Conservation (phyloP, 495 filamentous ascomycete species). For the Daldinia loculata region DNA sequence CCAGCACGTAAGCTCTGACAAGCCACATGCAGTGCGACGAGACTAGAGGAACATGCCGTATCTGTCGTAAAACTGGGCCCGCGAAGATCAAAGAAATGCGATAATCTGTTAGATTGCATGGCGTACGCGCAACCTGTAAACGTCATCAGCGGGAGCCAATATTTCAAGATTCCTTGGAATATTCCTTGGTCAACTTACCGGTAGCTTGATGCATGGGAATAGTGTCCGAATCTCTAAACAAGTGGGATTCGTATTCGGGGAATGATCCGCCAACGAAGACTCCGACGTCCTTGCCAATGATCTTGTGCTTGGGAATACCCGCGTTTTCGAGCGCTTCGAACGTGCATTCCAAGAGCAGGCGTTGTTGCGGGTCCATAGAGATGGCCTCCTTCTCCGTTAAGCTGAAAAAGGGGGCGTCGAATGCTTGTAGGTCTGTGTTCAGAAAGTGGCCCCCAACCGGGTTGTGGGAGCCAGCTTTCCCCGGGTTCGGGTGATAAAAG, state of each 20-base stretch:
- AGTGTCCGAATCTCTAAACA: constrained; percentile 77
- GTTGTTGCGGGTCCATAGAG: constrained; percentile 85
- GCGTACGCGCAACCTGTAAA: constrained; percentile 60
- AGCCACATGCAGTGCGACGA: constrained; percentile 72
- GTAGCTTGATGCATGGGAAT: constrained; percentile 61
- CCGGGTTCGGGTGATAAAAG: constrained; percentile 78
- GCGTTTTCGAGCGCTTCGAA: constrained; percentile 90
- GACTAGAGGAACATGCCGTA: constrained; percentile 86
- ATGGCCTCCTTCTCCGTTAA: constrained; percentile 76
- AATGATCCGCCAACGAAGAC: constrained; percentile 88
- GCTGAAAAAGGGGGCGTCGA: constrained; percentile 89
- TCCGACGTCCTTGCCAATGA: constrained; percentile 77
- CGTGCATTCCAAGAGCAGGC: constrained; percentile 79
- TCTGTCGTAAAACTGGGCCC: constrained; percentile 78
- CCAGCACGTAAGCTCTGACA: constrained; percentile 78
- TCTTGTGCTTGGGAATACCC: constrained; percentile 80
- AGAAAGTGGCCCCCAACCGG: constrained; percentile 85
- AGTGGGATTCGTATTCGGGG: constrained; percentile 84
- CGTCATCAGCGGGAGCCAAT: constrained; percentile 27
- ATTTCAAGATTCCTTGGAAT: constrained; percentile 46
- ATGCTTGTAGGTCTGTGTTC: constrained; percentile 72
- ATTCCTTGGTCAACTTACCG: constrained; percentile 62
- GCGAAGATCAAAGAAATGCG: constrained; percentile 65
- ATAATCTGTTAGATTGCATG: constrained; percentile 70
- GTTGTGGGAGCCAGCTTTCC: constrained; percentile 74